Evolutionary conservation across 129 eudicot genomes (phyloP).

Genomic region (Tagetes erecta): DNA sequence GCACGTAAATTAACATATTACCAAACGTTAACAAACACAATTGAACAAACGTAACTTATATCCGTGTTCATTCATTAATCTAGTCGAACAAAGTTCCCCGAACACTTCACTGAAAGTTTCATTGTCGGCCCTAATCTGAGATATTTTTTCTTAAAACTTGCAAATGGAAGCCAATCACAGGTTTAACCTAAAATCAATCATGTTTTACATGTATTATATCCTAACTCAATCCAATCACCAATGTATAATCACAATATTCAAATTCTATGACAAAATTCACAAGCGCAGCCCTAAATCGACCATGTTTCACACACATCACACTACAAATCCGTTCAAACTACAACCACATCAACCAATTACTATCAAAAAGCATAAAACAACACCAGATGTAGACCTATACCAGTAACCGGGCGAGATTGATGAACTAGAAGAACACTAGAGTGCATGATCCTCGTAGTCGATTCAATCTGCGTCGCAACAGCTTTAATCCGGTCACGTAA

Average conservation of each 20-base stretch:
- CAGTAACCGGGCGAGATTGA: constrained; percentile 69
- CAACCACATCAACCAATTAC: not conserved
- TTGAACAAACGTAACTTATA: too few relatives aligned
- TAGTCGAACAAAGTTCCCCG: too few relatives aligned
- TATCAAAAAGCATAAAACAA: not conserved
- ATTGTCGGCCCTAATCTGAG: too few relatives aligned
- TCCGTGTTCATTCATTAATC: too few relatives aligned
- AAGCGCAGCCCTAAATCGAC: not conserved
- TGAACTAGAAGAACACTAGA: constrained; percentile 74
- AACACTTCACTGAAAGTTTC: too few relatives aligned
- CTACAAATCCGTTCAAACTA: not conserved
- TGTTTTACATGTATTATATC: constrained; percentile 10
- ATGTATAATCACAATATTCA: not conserved
- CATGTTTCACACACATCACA: not conserved
- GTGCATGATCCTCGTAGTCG: constrained; percentile 61
- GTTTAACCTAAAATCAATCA: not conserved
- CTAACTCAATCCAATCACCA: not conserved
- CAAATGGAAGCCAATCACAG: constrained; percentile 1
- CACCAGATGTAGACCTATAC: constrained; percentile 29
- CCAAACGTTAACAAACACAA: too few relatives aligned
- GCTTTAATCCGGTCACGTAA: constrained; percentile 67
- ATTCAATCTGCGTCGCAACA: constrained; percentile 66
- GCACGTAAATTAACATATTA: too few relatives aligned
- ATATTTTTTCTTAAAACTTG: not conserved
- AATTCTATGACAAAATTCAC: not conserved